Percentiles rank a stretch among this genome's conserved stretches.
Conservation (phyloP, 495 filamentous ascomycete species). For the Xylaria venustula region DNA sequence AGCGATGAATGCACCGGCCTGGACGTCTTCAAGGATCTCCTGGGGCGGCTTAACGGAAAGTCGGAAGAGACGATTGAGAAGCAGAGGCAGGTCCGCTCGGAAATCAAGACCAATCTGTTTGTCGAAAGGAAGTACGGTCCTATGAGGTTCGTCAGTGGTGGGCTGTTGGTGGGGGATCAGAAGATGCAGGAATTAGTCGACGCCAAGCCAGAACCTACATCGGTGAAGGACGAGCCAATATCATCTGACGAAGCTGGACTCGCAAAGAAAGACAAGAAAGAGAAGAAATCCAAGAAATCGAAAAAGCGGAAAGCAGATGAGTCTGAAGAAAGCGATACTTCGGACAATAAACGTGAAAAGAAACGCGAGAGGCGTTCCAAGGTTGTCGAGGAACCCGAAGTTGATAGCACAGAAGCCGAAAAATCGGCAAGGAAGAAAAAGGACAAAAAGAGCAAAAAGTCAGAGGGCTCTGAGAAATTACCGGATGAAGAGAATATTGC, state of each 20-base stretch:
- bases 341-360: conserved; percentile 29
- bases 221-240: conserved; percentile 12
- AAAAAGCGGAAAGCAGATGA: conserved; percentile 45
- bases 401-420: conserved; percentile 25
- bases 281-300: conserved; percentile 42
- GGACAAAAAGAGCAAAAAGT: conserved; percentile 29
- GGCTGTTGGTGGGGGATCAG: conserved; percentile 69
- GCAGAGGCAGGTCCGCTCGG: conserved; percentile 61
- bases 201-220: conserved; percentile 1
- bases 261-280: conserved; percentile 14
- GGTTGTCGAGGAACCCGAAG: conserved; percentile 20
- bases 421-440: conserved; percentile 33
- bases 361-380: conserved; percentile 39
- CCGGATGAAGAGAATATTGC: conserved; percentile 32
- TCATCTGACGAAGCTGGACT: neutral
- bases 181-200: conserved; percentile 30
- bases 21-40: conserved; percentile 75
- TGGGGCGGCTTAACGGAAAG: conserved; percentile 89
- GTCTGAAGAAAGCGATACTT: conserved; percentile 24
- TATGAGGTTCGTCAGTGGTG: conserved; percentile 79
- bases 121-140: conserved; percentile 66
- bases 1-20: conserved; percentile 77
- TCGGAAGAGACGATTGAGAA: conserved; percentile 62
- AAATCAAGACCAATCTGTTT: conserved; percentile 65
- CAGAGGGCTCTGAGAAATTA: neutral